Evolutionary conservation across 805 yeast species (phyloP), one percentile per base, ranked within the genome.

Genomic region (Wickerhamomyces tratensis): DNA sequence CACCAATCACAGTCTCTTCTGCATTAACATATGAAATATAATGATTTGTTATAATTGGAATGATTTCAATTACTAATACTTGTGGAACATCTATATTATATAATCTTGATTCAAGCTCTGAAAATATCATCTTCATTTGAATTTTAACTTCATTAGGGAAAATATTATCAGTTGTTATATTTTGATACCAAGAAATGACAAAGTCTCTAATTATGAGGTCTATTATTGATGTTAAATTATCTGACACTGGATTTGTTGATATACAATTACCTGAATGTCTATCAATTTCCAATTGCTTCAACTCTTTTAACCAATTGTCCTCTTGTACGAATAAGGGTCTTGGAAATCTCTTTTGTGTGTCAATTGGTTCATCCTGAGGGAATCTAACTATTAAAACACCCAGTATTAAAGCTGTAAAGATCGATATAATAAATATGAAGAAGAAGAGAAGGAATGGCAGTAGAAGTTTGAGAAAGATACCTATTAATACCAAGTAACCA

Each of bases 11-110:
- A 0, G 50, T 41, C 14, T 64, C 63, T 40, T 61, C 69, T 0
- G 79, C 73, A 0, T 49, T 49, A 3, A 72, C 62, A 52, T 71
- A 85, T 7, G 65, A 63, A 7, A 65, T 62, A 45, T 82, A 71
- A 56, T 88, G 95, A 11, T 70, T 73, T 1, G 85, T 79, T 2
- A 86, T 7, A 1, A 81, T 50, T 0, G 96, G 96, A 7, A 85
- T 43, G 0, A 85, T 33, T 38, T 70, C 69, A 30, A 76, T 62
- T 1, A 86, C 79, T 4, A 83, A 46, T 30, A 86, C 54, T 36
- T 70, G 69, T 1, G 87, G 68, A 20, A 74, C 60, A 51, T 86
- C 86, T 1, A 78, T 44, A 0, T 54, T 51, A 0, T 46, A 53
- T 1, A 80, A 44, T 30, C 82, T 59, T 5, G 48, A 44, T 26